Percentiles rank a stretch among this genome's conserved stretches.
These are phyloP conservation scores for Hirsutella thompsonii DNA, from an alignment of 2,329 filamentous ascomycete species.

Conservation along the genomic window DNA sequence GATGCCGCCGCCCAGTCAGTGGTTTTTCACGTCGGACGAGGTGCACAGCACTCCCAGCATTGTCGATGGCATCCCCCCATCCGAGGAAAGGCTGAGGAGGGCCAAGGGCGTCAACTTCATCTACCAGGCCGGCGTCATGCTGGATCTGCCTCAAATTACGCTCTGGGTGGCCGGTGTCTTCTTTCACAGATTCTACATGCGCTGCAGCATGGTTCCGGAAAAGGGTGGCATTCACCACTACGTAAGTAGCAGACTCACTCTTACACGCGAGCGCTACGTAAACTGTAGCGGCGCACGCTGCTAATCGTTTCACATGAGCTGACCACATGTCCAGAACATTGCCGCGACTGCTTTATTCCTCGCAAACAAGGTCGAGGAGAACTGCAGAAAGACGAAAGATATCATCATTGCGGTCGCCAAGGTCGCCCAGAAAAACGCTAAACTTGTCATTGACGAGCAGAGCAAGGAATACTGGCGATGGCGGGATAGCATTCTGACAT, in stretches of 20 bases:
- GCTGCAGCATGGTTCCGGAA: slow-evolving; percentile 64
- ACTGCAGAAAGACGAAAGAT: slow-evolving; percentile 89
- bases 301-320: no score
- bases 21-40: slow-evolving; percentile 81
- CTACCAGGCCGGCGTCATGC: slow-evolving; percentile 80
- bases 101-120: slow-evolving; percentile 96
- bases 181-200: slow-evolving; percentile 94
- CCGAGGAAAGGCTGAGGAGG: slow-evolving; percentile 67
- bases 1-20: slow-evolving; percentile 46
- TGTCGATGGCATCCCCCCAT: slow-evolving; percentile 62
- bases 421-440: slow-evolving; percentile 87
- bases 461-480: slow-evolving; percentile 98
- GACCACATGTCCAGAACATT: no score
- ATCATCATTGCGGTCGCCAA: slow-evolving; percentile 88
- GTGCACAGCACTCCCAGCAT: slow-evolving; percentile 73
- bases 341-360: slow-evolving; percentile 87
- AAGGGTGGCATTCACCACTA: slow-evolving; percentile 80
- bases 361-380: slow-evolving; percentile 95
- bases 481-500: slow-evolving; percentile 84
- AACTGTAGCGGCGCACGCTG: no score
- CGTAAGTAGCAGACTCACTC: slow-evolving; percentile 40
- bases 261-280: no score
- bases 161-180: slow-evolving; percentile 87
- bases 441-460: slow-evolving; percentile 86
- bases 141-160: slow-evolving; percentile 85